phyloP scores from a whole-genome alignment of 2,329 filamentous ascomycete genomes.

The Curvularia verruculosa region DNA sequence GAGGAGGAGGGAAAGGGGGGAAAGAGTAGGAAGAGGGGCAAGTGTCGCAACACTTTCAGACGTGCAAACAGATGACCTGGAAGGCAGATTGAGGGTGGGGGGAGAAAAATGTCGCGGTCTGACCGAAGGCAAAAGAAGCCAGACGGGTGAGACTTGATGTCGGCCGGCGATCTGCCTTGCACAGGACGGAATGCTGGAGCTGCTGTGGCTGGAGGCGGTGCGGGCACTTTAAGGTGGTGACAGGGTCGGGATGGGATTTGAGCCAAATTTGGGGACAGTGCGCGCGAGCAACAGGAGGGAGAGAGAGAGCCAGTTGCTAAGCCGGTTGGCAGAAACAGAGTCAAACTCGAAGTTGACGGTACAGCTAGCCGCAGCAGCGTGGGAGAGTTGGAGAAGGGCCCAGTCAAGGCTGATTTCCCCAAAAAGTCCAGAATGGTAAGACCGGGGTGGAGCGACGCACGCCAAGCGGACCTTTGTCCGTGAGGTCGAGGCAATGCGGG shows the following conservation, averaged over 20 bases:
- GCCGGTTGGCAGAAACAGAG: constrained; percentile 33
- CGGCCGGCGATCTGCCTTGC: constrained; percentile 43
- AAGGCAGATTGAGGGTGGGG: constrained; percentile 22
- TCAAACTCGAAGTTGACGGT: constrained; percentile 30
- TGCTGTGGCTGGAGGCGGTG: constrained; percentile 43
- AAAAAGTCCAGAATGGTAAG: constrained; percentile 31
- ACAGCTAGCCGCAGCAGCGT: constrained; percentile 40
- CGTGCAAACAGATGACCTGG: constrained; percentile 20
- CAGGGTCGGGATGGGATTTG: constrained; percentile 32
- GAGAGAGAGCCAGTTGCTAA: constrained; percentile 20
- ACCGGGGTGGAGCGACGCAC: constrained; percentile 32
- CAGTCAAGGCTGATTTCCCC: constrained; percentile 48
- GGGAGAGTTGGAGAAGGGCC: constrained; percentile 37
- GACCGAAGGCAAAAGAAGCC: constrained; percentile 30
- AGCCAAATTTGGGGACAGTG: constrained; percentile 29
- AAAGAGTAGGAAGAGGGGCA: constrained; percentile 13
- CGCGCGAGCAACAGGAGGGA: constrained; percentile 29
- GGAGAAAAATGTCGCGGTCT: constrained; percentile 34
- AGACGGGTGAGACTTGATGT: constrained; percentile 36
- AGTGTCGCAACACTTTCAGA: constrained; percentile 24
- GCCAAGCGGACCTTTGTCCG: constrained; percentile 36
- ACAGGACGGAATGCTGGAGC: constrained; percentile 32
- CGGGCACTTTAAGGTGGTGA: constrained; percentile 35
- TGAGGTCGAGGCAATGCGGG: constrained; percentile 25
- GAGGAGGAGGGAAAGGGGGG: no score